A percentile compares a stretch with the other conserved stretches of the same genome.
These are phyloP conservation scores for Ascochyta koolunga DNA, from an alignment of 2,329 filamentous ascomycete species.

Conservation along the genomic window DNA sequence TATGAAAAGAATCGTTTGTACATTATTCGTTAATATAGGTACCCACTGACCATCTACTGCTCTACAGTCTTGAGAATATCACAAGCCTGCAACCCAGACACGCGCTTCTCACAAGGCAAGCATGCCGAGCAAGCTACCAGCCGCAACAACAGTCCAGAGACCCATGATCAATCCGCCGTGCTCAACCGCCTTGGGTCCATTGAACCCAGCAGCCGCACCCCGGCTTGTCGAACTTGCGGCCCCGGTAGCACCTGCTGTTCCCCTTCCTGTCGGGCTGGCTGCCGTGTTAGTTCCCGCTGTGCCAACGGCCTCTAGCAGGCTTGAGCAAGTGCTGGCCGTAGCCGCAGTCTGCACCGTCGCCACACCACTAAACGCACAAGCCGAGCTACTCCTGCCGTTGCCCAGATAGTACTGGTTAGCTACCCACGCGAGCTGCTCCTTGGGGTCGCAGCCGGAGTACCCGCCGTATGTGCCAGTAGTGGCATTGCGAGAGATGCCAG, in stretches of 20 bases:
- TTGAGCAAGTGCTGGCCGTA: constrained; percentile 60
- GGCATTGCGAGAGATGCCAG: constrained; percentile 70
- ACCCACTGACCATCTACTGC: background rate
- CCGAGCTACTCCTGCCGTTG: constrained; percentile 53
- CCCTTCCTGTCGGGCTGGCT: constrained; percentile 39
- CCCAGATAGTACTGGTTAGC: constrained; percentile 73
- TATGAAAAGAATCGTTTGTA: too few species aligned
- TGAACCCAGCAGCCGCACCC: constrained; percentile 29
- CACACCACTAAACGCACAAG: constrained; percentile 74
- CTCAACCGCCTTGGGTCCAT: constrained; percentile 31
- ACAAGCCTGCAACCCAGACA: too few species aligned
- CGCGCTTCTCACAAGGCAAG: constrained; percentile 23
- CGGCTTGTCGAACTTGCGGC: constrained; percentile 25
- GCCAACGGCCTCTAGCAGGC: constrained; percentile 67
- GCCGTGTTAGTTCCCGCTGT: constrained; percentile 63
- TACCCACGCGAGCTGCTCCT: constrained; percentile 74
- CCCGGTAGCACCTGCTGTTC: constrained; percentile 25
- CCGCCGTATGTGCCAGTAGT: constrained; percentile 73
- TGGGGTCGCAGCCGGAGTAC: constrained; percentile 74
- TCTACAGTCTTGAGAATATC: background rate
- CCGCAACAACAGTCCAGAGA: constrained; percentile 28
- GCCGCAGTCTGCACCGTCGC: constrained; percentile 61
- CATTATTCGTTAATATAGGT: too few species aligned
- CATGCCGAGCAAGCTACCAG: constrained; percentile 36
- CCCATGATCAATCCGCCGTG: constrained; percentile 31